Conservation (phyloP, 1,284 basidiomycete species). For the Trichosporon asahii region DNA sequence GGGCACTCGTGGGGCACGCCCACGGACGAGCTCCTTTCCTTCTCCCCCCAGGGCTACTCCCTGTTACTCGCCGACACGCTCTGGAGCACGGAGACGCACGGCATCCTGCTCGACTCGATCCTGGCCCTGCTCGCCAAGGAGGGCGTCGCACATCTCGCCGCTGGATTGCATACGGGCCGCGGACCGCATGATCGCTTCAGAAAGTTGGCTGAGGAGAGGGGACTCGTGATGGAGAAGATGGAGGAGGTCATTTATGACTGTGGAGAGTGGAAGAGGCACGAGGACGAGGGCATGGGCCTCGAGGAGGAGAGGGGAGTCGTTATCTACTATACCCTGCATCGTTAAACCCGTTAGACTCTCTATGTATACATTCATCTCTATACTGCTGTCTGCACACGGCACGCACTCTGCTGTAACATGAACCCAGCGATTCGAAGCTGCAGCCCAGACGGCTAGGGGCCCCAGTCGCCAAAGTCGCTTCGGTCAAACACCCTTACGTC, state of each 20-base stretch:
- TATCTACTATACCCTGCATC: constrained; percentile 37
- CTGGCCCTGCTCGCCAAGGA: constrained; percentile 28
- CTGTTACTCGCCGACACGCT: constrained; percentile 58
- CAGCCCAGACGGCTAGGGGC: too few relatives aligned
- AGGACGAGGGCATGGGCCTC: constrained; percentile 1
- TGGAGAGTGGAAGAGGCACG: constrained; percentile 37
- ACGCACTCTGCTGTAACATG: too few relatives aligned
- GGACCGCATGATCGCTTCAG: constrained; percentile 45
- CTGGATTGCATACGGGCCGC: constrained; percentile 48
- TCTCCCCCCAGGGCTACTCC: constrained; percentile 23
- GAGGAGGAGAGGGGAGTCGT: constrained; percentile 49
- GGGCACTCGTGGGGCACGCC: constrained; percentile 44
- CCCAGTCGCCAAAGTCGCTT: too few relatives aligned
- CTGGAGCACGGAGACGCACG: constrained; percentile 26
- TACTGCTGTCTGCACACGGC: not conserved
- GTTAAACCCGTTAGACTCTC: not conserved
- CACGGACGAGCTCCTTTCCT: constrained; percentile 23
- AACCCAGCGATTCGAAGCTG: too few relatives aligned
- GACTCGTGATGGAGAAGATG: constrained; percentile 23
- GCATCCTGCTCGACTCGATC: constrained; percentile 39
- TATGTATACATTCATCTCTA: constrained; percentile 1
- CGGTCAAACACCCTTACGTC: constrained; percentile 10
- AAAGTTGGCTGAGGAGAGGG: constrained; percentile 23
- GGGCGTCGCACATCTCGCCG: constrained; percentile 43
- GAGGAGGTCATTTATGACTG: constrained; percentile 36